Conservation (phyloP, 495 filamentous ascomycete genomes). For the Penicillium manginii region DNA sequence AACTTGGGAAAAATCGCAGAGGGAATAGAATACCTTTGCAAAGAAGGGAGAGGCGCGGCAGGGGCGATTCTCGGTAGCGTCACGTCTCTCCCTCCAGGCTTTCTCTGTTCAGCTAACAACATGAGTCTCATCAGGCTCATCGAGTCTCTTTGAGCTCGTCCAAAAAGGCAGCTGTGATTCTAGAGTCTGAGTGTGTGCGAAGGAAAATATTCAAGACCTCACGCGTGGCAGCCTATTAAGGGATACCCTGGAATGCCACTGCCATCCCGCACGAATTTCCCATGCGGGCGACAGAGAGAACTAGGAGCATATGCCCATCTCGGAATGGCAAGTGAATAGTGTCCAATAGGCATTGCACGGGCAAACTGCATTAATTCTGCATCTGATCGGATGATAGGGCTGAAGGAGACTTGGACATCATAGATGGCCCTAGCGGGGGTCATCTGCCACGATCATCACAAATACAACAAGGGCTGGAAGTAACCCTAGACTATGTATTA, state of each 20-base stretch:
- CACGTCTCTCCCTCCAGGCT: background rate
- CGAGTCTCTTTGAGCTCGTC: too few species aligned
- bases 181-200: background rate
- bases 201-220: background rate
- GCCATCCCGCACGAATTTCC: background rate
- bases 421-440: constrained; percentile 4
- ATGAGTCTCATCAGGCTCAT: too few species aligned
- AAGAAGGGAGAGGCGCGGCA: background rate
- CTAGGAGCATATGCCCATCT: background rate
- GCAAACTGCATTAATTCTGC: background rate
- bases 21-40: background rate
- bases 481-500: background rate
- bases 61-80: background rate
- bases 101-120: too few species aligned
- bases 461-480: background rate
- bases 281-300: background rate
- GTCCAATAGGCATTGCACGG: background rate
- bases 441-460: constrained; percentile 10
- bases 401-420: background rate
- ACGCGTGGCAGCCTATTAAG: constrained; percentile 1
- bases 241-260: constrained; percentile 6
- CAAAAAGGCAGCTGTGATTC: too few species aligned
- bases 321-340: background rate
- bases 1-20: background rate
- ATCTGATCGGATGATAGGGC: background rate